A percentile compares a stretch with the other conserved stretches of the same genome.
Evolutionary conservation across 2,329 filamentous ascomycete genomes (phyloP).

Genomic region (Cladosporium sp.): DNA sequence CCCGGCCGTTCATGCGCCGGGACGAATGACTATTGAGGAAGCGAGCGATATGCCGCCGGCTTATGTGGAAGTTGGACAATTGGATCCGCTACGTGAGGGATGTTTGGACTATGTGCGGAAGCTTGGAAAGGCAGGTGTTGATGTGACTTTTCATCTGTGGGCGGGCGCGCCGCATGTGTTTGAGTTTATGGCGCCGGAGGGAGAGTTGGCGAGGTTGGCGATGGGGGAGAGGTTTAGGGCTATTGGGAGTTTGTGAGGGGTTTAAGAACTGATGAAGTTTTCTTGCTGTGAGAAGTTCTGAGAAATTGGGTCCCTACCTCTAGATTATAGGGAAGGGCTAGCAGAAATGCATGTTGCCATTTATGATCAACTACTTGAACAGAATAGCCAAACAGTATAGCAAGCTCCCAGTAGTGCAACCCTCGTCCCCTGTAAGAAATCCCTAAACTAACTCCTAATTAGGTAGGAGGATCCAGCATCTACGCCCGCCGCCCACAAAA

Average conservation of each 20-base stretch:
- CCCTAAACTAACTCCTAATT: too few relatives aligned
- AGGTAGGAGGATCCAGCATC: constrained; percentile 17
- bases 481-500: constrained; percentile 10
- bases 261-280: too few relatives aligned
- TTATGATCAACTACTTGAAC: too few relatives aligned
- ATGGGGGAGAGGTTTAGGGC: constrained; percentile 2
- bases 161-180: constrained; percentile 41
- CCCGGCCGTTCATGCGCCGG: constrained; percentile 35
- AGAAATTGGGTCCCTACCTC: too few relatives aligned
- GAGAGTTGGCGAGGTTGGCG: too few relatives aligned
- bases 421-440: too few relatives aligned
- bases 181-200: too few relatives aligned
- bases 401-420: too few relatives aligned
- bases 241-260: not conserved
- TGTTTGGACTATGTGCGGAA: constrained; percentile 37
- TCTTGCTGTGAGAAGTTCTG: too few relatives aligned
- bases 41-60: constrained; percentile 40
- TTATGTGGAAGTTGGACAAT: constrained; percentile 42
- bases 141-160: constrained; percentile 43
- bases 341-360: too few relatives aligned
- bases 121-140: constrained; percentile 39
- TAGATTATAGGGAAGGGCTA: too few relatives aligned
- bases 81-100: constrained; percentile 44
- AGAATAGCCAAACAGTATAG: too few relatives aligned
- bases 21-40: constrained; percentile 29